Evolutionary conservation across 306 rosid species (phyloP), one percentile per base, ranked within the genome.

Genomic region (Vachellia pachyceras): DNA sequence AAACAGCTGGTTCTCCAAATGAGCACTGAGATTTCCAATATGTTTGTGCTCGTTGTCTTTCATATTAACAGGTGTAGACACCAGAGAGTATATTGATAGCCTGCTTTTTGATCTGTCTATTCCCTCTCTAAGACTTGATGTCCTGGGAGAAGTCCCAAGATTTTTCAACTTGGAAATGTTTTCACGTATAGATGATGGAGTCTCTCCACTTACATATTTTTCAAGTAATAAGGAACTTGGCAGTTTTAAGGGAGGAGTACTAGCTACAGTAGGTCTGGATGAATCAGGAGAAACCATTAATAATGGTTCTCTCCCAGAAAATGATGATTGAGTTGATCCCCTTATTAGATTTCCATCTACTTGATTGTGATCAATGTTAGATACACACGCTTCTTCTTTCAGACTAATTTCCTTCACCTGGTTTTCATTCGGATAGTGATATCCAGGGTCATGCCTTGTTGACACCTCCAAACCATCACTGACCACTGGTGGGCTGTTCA

Each of bases 41-140:
- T 76, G 80, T 66, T 83, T 86, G 86, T 47, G 11, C 29, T 68
- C 82, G 7, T 41, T 68, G 80, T 79, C 87, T 77, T 78, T 83
- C 73, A 58, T 72, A 55, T 64, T 83, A 44, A 79, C 71, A 40
- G 88, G 86, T 79, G 86, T 66, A 80, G 69, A 60, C 78, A 81
- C 69, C 5, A 92, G 85, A 75, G 95, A 85, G 81, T 90, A 89
- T 52, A 84, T 86, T 65, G 91, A 91, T 77, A 91, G 81, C 85
- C 87, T 85, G 55, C 11, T 37, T 80, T 83, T 91, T 77, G 90
- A 82, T 86, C 75, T 85, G 40, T 88, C 85, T 67, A 15, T 84
- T 76, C 85, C 94, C 77, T 92, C 97, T 76, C 85, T 89, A 57
- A 90, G 83, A 83, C 83, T 84, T 18, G 90, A 91, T 52, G 85